Percentiles rank a stretch among this genome's conserved stretches.
These are phyloP conservation scores for Alternaria sp. DNA, from an alignment of 2,329 filamentous ascomycete genomes.

Conservation along the genomic window DNA sequence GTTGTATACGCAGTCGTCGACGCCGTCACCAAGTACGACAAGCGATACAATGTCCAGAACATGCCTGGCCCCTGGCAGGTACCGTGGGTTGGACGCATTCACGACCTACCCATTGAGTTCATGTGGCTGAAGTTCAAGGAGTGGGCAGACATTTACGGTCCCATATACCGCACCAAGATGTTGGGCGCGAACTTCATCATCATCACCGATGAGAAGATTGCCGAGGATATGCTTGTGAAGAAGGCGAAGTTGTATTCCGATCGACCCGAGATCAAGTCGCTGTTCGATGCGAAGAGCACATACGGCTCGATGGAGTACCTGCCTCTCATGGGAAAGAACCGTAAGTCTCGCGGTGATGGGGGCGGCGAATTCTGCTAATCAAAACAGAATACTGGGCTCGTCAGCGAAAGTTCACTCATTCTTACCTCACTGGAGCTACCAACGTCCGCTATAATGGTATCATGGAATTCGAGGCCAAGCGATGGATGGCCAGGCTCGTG, in stretches of 20 bases:
- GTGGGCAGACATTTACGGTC: slow-evolving; percentile 44
- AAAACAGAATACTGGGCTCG: slow-evolving; percentile 60
- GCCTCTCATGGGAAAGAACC: slow-evolving; percentile 63
- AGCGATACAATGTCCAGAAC: slow-evolving; percentile 44
- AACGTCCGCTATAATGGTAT: slow-evolving; percentile 55
- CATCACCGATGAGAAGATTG: slow-evolving; percentile 60
- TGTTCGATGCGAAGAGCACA: slow-evolving; percentile 63
- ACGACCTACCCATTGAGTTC: slow-evolving; percentile 46
- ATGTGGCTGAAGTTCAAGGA: slow-evolving; percentile 61
- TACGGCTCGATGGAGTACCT: slow-evolving; percentile 64
- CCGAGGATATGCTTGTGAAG: slow-evolving; percentile 61
- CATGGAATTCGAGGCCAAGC: slow-evolving; percentile 62
- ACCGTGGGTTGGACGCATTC: slow-evolving; percentile 46
- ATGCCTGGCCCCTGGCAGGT: slow-evolving; percentile 51
- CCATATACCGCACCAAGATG: slow-evolving; percentile 48
- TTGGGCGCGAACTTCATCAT: slow-evolving; percentile 55
- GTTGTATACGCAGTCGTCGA: slow-evolving; percentile 44
- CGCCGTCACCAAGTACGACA: slow-evolving; percentile 45
- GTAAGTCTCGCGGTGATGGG: slow-evolving; percentile 44
- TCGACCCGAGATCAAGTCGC: slow-evolving; percentile 56
- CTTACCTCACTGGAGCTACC: slow-evolving; percentile 56
- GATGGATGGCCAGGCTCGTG: slow-evolving; percentile 59
- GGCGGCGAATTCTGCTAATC: slow-evolving; percentile 13
- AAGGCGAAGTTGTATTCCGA: slow-evolving; percentile 61
- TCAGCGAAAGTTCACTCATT: slow-evolving; percentile 60